These are phyloP conservation scores for Alternaria infectoria DNA, from an alignment of 2,329 filamentous ascomycete genomes.

Conservation along the genomic window DNA sequence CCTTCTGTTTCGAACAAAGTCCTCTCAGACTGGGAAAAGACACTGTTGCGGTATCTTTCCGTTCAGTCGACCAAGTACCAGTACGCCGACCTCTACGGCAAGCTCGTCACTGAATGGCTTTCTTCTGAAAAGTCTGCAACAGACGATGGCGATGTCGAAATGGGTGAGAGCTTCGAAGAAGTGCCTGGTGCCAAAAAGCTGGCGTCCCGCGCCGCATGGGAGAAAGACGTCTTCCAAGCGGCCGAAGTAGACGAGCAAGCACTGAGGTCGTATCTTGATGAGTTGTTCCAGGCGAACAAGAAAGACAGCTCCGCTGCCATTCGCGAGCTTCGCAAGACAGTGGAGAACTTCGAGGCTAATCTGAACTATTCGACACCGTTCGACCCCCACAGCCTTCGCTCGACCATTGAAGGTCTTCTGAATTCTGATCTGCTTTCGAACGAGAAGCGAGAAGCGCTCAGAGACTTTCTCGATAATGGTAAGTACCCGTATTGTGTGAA, in stretches of 20 bases:
- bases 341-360: constrained; percentile 29
- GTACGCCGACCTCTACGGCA: constrained; percentile 45
- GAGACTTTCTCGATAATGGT: constrained; percentile 41
- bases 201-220: constrained; percentile 38
- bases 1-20: constrained; percentile 44
- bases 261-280: constrained; percentile 31
- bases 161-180: constrained; percentile 41
- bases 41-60: constrained; percentile 38
- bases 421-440: constrained; percentile 54
- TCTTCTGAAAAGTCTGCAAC: constrained; percentile 30
- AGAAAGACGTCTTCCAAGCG: constrained; percentile 41
- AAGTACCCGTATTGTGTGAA: neutral
- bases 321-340: constrained; percentile 21
- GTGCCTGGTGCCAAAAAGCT: constrained; percentile 38
- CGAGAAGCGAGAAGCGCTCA: constrained; percentile 42
- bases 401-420: constrained; percentile 53
- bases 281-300: constrained; percentile 28
- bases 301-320: constrained; percentile 24
- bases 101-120: constrained; percentile 47
- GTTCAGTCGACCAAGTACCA: constrained; percentile 46
- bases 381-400: constrained; percentile 41
- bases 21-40: constrained; percentile 41
- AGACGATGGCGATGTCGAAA: constrained; percentile 29
- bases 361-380: constrained; percentile 39
- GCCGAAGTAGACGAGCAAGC: constrained; percentile 27